phyloP scores from a whole-genome alignment of 1,284 basidiomycete genomes.

The Leucoagaricus sp. region DNA sequence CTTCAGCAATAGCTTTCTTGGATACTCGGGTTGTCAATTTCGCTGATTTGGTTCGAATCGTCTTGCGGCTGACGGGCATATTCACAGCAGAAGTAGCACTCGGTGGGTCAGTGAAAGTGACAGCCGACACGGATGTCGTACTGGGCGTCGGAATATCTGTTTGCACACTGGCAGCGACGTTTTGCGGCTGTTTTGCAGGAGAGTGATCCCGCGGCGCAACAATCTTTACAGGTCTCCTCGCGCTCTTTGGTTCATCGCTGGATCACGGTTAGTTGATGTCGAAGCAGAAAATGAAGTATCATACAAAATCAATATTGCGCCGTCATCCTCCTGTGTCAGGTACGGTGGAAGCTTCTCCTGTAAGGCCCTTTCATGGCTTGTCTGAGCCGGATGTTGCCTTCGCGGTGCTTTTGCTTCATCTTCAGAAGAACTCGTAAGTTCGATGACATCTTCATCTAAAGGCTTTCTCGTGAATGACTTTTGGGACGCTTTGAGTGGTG shows the following conservation, averaged over 20 bases:
- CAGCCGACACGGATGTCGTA: not conserved
- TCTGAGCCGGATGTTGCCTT: not conserved
- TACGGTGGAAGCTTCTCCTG: constrained; percentile 1
- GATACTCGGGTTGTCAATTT: constrained; percentile 19
- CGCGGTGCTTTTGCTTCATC: not conserved
- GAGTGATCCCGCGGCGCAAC: constrained; percentile 13
- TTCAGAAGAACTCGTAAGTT: constrained; percentile 13
- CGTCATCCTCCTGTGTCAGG: constrained; percentile 29
- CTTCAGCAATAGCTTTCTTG: constrained; percentile 47
- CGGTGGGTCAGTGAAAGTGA: not conserved
- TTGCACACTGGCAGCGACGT: not conserved
- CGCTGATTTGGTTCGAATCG: not conserved
- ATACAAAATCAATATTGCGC: constrained; percentile 49
- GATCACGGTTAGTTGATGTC: not conserved
- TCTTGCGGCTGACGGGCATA: not conserved
- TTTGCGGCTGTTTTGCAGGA: not conserved
- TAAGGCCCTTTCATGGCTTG: not conserved
- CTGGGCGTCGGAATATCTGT: not conserved
- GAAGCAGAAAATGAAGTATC: constrained; percentile 21
- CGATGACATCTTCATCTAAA: constrained; percentile 11
- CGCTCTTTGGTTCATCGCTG: constrained; percentile 49
- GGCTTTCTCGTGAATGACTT: not conserved
- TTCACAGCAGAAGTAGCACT: not conserved
- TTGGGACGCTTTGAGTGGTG: not conserved
- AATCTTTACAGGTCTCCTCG: constrained; percentile 44